Conservation (phyloP, 257 asterid species). For the Cynanchum wilfordii region DNA sequence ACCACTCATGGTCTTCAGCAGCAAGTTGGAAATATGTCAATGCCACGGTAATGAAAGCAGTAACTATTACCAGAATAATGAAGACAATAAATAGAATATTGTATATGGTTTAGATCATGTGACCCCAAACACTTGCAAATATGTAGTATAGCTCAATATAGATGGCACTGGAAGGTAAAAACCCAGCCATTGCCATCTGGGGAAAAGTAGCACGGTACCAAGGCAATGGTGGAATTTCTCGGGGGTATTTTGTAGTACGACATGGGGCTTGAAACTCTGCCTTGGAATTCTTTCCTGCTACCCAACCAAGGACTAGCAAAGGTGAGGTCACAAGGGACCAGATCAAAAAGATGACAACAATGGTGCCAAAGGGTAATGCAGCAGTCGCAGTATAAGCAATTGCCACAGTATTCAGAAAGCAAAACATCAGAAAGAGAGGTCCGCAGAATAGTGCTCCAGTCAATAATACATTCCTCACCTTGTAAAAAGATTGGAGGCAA, state of each 20-base stretch:
- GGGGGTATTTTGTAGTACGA: constrained; percentile 43
- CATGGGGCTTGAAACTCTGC: constrained; percentile 50
- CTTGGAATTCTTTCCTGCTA: constrained; percentile 42
- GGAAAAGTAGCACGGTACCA: constrained; percentile 45
- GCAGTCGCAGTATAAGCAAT: constrained; percentile 44
- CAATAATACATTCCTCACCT: constrained; percentile 42
- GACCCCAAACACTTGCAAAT: constrained; percentile 52
- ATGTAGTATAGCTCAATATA: constrained; percentile 50
- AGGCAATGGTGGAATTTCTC: constrained; percentile 42
- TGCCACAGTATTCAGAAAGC: constrained; percentile 45
- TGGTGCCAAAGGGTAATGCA: constrained; percentile 46
- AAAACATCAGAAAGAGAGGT: constrained; percentile 36
- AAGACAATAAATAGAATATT: constrained; percentile 42
- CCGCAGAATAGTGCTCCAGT: constrained; percentile 44
- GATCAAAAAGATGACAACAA: constrained; percentile 40
- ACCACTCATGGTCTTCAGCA: constrained; percentile 50
- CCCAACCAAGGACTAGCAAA: constrained; percentile 42
- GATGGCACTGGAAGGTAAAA: constrained; percentile 48
- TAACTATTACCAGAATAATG: constrained; percentile 41
- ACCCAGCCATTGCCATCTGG: constrained; percentile 53
- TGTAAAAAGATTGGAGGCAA: constrained; percentile 9
- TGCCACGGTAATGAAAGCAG: constrained; percentile 48
- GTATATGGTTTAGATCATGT: constrained; percentile 44
- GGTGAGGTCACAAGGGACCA: constrained; percentile 51
- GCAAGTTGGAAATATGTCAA: constrained; percentile 51